Evolutionary conservation across 2,329 filamentous ascomycete species (phyloP), one percentile per base, ranked within the genome.

Genomic region (Hymenoscyphus occultus): DNA sequence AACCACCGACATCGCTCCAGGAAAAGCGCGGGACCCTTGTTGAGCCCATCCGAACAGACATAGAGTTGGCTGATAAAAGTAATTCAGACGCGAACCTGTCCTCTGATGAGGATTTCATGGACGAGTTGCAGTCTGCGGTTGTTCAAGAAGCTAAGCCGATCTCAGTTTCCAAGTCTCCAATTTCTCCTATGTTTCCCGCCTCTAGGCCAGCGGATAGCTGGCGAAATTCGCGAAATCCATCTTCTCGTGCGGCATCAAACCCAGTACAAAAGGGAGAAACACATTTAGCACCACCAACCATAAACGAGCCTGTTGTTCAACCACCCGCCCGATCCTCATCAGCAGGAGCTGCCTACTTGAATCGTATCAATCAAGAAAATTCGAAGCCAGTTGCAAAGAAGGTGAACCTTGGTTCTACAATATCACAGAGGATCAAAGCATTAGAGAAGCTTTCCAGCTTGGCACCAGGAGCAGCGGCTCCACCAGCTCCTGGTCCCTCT

Each of bases 391-490:
- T 89, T 60, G 80, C 83, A 3, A 92, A 91, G 75, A 96, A 93
- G 76, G 83, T 89, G 69, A 95, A 91, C 72, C 85, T 98, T 31
- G 93, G 92, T 7, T 93, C 91, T 9, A 93, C 92, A 71, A 97
- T 99, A 67, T 96, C 94, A 2, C 92, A 94, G 76, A 89, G 95
- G 54, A 98, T 98, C 76, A 96, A 97, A 77, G 93, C 93, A 6
- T 81, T 99, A 62, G 91, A 97, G 75, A 93, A 92, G 76, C 83
- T 95, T 70, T 83, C 88, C 65, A 78, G 82, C 74, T 70, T 67
- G 70, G 65, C 77, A 31, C 80, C 83, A 3, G 80, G 82, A 3
- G 54, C 69, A 31, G 62, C 70, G 54, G 61, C 68, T 22, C 60
- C 62, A 40, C 61, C 66, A 39, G 62, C 67, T 13, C 61, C 67